Base-by-base conservation (phyloP, 1,139 yeast genomes). In the Kodamaea sp. region DNA sequence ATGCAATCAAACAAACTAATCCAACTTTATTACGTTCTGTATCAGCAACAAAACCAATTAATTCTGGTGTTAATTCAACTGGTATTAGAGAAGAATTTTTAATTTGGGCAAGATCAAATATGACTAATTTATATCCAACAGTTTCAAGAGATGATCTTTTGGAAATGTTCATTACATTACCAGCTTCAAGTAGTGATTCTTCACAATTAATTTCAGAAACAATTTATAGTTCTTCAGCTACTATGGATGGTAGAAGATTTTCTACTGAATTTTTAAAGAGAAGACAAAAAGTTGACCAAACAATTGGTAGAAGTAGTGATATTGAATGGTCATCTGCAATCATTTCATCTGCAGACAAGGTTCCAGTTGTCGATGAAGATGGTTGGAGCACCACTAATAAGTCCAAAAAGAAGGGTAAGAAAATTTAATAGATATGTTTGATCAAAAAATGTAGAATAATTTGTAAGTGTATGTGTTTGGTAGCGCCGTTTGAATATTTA, bases 161-260 rank as follows among this genome's bases (percentile, higher is more conserved):
- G 42, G 83, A 86, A 44, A 83, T 92, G 60, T 75, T 92, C 52
- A 68, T 89, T 42, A 81, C 90, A 39, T 74, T 92, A 47, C 97
- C 97, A 29, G 65, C 78, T 11, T 60, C 57, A 30, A 78, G 79
- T 34, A 52, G 71, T 6, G 96, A 89, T 50, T 80, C 95, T 1
- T 71, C 75, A 35, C 95, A 84, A 58, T 86, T 92, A 57, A 89
- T 92, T 56, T 83, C 96, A 3, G 98, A 92, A 58, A 87, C 97
- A 9, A 81, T 92, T 45, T 90, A 89, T 63, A 81, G 94, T 36
- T 86, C 92, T 49, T 86, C 96, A 24, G 78, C 94, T 2, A 84
- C 94, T 2, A 82, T 92, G 87, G 97, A 92, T 58, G 98, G 97
- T 20, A 81, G 96, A 58, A 75, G 96, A 47, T 92, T 90, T 68